Percentiles rank a stretch among this genome's conserved stretches.
Evolutionary conservation across 164 flowering plant genomes (phyloP).

Genomic region (Vitis cinerea): DNA sequence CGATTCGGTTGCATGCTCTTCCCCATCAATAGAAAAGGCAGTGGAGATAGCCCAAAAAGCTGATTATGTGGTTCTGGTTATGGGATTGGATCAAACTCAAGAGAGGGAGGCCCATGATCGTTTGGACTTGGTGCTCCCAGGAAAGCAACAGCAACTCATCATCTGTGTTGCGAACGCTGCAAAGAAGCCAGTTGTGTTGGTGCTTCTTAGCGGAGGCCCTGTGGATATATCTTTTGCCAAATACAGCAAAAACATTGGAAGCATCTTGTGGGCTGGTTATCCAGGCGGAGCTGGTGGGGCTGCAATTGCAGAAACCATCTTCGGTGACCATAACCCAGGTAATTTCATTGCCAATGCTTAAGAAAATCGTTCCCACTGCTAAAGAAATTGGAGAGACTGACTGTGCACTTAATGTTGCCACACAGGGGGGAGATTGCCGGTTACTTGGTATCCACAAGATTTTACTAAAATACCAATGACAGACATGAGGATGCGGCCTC

Average conservation of each 20-base stretch:
- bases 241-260: constrained; percentile 44
- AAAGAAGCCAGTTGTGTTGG: constrained; percentile 66
- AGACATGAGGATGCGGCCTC: constrained; percentile 85
- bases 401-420: constrained; percentile 3
- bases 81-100: constrained; percentile 78
- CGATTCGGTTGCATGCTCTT: constrained; percentile 44
- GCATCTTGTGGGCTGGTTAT: constrained; percentile 91
- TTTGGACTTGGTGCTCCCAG: constrained; percentile 57
- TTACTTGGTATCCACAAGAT: constrained; percentile 87
- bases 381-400: neutral
- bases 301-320: constrained; percentile 75
- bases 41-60: constrained; percentile 51
- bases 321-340: constrained; percentile 94
- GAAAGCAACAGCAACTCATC: constrained; percentile 61
- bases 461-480: constrained; percentile 77
- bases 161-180: constrained; percentile 53
- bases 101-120: constrained; percentile 70
- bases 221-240: constrained; percentile 78
- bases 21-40: constrained; percentile 39
- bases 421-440: constrained; percentile 86
- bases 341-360: neutral
- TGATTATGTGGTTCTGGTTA: constrained; percentile 62
- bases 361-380: neutral
- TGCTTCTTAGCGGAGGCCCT: constrained; percentile 75
- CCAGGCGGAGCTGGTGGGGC: constrained; percentile 83